Evolutionary conservation across 352 stramenopile genomes (phyloP).

Genomic region (Pythium myriotylum): DNA sequence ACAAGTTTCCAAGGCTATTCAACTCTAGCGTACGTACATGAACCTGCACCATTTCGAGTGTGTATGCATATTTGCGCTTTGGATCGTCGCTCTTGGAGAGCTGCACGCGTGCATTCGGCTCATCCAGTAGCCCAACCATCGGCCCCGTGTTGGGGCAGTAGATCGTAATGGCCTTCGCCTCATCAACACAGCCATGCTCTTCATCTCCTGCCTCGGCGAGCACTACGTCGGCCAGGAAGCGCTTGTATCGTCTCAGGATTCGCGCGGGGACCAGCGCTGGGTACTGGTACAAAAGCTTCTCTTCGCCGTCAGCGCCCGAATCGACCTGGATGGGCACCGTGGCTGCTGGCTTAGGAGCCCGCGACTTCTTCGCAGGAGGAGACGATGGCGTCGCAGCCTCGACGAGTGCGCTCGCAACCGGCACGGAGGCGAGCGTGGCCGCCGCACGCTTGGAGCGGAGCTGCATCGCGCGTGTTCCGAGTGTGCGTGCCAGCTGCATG

Average conservation of each 20-base stretch:
- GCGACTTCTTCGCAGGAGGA: conserved; percentile 32
- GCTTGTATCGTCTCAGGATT: conserved; percentile 78
- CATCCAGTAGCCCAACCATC: conserved; percentile 79
- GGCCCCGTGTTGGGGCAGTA: conserved; percentile 85
- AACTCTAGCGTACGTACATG: conserved; percentile 74
- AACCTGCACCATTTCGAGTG: conserved; percentile 84
- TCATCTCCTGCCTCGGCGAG: conserved; percentile 32
- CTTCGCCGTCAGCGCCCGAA: background rate
- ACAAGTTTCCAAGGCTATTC: too few relatives aligned
- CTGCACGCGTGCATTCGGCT: conserved; percentile 65
- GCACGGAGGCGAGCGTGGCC: background rate
- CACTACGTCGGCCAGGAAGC: conserved; percentile 82
- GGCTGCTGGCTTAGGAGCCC: background rate
- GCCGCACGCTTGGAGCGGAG: conserved; percentile 31
- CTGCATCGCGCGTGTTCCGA: conserved; percentile 35
- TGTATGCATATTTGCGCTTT: conserved; percentile 86
- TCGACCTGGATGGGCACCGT: conserved; percentile 9
- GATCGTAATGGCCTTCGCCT: conserved; percentile 57
- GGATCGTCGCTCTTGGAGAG: conserved; percentile 73
- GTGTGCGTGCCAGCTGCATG: background rate
- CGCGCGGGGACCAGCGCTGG: conserved; percentile 51
- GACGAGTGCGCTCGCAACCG: background rate
- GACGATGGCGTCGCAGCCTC: conserved; percentile 9
- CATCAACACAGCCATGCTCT: conserved; percentile 12
- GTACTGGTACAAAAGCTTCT: conserved; percentile 57